Conservation (phyloP, 1,139 yeast species). For the Suhomyces kunorum region DNA sequence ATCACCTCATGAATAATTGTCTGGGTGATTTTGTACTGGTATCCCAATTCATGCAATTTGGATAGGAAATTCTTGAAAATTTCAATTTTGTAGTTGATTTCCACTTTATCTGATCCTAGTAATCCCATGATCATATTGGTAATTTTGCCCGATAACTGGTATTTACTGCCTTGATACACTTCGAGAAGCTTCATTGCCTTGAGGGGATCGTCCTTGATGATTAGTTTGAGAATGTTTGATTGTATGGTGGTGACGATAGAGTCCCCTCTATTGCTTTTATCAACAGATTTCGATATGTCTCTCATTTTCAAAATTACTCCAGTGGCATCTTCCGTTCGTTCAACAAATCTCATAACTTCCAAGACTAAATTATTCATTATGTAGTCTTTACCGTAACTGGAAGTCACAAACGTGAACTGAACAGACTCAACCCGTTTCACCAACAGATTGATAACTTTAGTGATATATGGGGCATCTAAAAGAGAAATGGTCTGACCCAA, state of each 20-base stretch:
- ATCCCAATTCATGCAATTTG: conserved; percentile 21
- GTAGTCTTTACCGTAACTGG: conserved; percentile 23
- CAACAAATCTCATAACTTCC: conserved; percentile 26
- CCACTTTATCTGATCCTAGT: conserved; percentile 20
- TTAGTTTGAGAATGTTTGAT: conserved; percentile 24
- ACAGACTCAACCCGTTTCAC: conserved; percentile 14
- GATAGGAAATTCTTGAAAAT: conserved; percentile 24
- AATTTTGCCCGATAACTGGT: conserved; percentile 21
- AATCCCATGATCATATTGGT: conserved; percentile 29
- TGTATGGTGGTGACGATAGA: conserved; percentile 19
- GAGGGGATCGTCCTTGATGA: conserved; percentile 30
- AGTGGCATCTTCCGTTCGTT: conserved; percentile 10
- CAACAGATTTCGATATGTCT: conserved; percentile 13
- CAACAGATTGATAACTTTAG: conserved; percentile 20
- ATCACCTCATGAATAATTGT: conserved; percentile 15
- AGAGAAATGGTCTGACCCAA: conserved; percentile 34
- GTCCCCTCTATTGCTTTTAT: background rate
- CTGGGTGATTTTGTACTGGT: conserved; percentile 22
- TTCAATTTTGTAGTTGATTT: conserved; percentile 20
- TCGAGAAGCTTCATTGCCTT: conserved; percentile 26
- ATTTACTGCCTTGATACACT: conserved; percentile 21
- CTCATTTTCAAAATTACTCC: conserved; percentile 20
- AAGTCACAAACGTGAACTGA: conserved; percentile 20
- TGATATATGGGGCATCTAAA: conserved; percentile 20
- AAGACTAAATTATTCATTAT: conserved; percentile 21